Conservation (phyloP, 2,329 filamentous ascomycete genomes). For the Apiospora sp. region DNA sequence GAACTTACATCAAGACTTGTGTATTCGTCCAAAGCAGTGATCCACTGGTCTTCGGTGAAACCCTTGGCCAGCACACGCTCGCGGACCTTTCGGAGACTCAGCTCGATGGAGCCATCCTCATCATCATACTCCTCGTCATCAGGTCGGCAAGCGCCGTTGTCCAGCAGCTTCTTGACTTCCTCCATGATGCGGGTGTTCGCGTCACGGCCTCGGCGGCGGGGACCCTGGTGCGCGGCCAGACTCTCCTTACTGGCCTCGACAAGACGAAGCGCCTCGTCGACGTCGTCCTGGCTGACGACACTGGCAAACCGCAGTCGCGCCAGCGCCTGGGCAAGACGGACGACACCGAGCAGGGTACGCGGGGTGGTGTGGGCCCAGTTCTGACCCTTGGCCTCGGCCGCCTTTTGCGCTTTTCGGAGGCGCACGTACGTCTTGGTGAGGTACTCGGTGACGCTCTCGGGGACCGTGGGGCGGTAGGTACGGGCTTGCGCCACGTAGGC, state of each 20-base stretch:
- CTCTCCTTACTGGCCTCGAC: conserved; percentile 94
- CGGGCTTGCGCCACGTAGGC: conserved; percentile 95
- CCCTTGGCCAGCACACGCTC: conserved; percentile 95
- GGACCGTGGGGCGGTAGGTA: conserved; percentile 86
- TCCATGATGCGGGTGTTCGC: conserved; percentile 93
- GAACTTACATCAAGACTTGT: conserved; percentile 84
- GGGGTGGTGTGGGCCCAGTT: conserved; percentile 95
- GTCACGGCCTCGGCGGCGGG: conserved; percentile 72
- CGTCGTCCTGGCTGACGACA: conserved; percentile 87
- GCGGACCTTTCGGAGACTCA: conserved; percentile 87
- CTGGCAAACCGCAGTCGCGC: conserved; percentile 90
- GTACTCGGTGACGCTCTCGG: conserved; percentile 88
- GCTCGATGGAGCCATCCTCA: conserved; percentile 61
- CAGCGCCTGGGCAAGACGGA: conserved; percentile 92
- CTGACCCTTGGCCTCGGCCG: conserved; percentile 88
- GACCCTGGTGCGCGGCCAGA: conserved; percentile 74
- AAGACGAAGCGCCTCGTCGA: conserved; percentile 91
- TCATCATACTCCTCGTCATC: conserved; percentile 64
- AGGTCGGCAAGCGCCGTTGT: conserved; percentile 84
- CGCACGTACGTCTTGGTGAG: conserved; percentile 97
- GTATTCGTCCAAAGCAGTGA: conserved; percentile 88
- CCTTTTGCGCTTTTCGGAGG: conserved; percentile 89
- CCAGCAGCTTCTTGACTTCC: conserved; percentile 86
- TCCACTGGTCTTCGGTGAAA: conserved; percentile 94
- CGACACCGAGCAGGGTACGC: conserved; percentile 89